Base-by-base conservation (phyloP, 1,284 basidiomycete species). In the Leccinum griseonigrum region DNA sequence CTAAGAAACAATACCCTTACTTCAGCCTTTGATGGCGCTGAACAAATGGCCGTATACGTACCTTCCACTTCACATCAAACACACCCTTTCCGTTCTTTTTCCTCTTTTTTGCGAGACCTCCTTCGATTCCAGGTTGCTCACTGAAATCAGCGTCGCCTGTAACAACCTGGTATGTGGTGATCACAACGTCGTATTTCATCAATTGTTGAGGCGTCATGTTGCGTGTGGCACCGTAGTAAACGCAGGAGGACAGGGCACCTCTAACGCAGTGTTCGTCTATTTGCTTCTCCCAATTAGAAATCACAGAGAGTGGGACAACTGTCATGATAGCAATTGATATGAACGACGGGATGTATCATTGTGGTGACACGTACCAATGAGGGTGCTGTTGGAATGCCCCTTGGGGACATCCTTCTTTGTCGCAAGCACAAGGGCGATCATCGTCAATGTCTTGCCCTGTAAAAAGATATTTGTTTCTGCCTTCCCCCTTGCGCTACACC, bases 281-380 rank as follows among this genome's bases (percentile, higher is more conserved):
- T 73, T 97, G 95, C 68, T 92, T 90, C 69, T 92, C 88, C 94
- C 94, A 97, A 69, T 97, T 97, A 13, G 91, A 93, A 6, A 96
- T 75, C 1, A 97, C 86, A 1, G 92, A 95, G 18, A 96, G 82
- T 1, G 95, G 95, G 18, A 86, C 89, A 40, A 97, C 94, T 95
- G 22, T 54, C 31, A 40, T 56, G 40, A n/a, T 40, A 53, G 22
- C 1, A 11, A 18, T 53, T 72, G 31, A 63, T 60, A 59, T 5
- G 4, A 13, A 57, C 16, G 0, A 36, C 3, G 6, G 13, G n/a
- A 38, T 48, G 53, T 10, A 48, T 48, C 7, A 9, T 54, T 3
- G 3, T 11, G 1, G 1, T 7, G n/a, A n/a, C 16, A 64, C 82
- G 58, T 70, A 91, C 92, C 90, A 29, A 95, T 88, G 18, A 95